These are phyloP conservation scores for Echria macrotheca DNA, from an alignment of 495 filamentous ascomycete genomes.

Conservation along the genomic window DNA sequence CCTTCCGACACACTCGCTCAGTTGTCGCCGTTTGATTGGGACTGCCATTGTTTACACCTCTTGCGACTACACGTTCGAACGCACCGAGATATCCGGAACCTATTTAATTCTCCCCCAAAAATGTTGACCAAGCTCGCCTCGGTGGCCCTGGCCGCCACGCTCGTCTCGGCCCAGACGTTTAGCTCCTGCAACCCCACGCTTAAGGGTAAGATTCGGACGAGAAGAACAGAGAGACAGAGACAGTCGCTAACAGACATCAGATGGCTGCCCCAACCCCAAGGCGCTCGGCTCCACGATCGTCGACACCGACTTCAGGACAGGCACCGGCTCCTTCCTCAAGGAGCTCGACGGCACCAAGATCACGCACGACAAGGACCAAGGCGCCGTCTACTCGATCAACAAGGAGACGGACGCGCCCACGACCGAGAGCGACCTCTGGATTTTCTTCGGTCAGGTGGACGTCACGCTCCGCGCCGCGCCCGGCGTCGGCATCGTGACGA, in stretches of 20 bases:
- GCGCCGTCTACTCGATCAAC: constrained; percentile 70
- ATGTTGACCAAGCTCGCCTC: constrained; percentile 42
- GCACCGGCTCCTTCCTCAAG: constrained; percentile 60
- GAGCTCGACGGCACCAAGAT: constrained; percentile 55
- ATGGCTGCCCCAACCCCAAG: constrained; percentile 66
- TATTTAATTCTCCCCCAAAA: constrained; percentile 3
- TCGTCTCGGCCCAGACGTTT: constrained; percentile 66
- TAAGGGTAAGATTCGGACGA: constrained; percentile 49
- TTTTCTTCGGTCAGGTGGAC: constrained; percentile 75
- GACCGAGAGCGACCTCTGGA: constrained; percentile 61
- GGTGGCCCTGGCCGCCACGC: constrained; percentile 38
- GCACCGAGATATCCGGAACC: no score
- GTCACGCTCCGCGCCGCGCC: constrained; percentile 59
- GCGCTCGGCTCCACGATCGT: constrained; percentile 59
- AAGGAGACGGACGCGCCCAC: constrained; percentile 73
- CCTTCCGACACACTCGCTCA: neutral
- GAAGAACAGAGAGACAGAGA: neutral
- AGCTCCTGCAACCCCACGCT: constrained; percentile 69
- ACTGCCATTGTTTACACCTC: neutral
- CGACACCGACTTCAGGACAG: constrained; percentile 73
- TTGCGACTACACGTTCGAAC: no score
- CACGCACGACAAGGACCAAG: constrained; percentile 58
- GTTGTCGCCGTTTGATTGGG: neutral
- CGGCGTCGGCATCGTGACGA: constrained; percentile 72
- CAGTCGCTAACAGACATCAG: neutral